Conservation (phyloP, 1,284 basidiomycete genomes). For the Heterobasidion irregulare region DNA sequence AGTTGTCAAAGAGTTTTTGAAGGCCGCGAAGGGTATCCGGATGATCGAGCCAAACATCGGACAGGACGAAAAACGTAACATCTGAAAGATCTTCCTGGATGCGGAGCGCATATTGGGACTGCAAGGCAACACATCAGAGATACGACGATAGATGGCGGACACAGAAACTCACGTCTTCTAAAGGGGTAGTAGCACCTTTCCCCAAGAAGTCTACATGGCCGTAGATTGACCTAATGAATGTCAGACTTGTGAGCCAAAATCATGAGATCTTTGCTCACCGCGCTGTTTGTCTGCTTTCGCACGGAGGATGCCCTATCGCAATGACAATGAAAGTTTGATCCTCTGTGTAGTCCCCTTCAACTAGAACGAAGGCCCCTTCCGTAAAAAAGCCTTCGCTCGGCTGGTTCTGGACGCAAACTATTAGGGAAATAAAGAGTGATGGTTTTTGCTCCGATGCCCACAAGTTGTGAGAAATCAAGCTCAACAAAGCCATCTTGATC, state of each 20-base stretch:
- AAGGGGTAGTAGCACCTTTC: conserved; percentile 80
- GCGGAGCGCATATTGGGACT: conserved; percentile 56
- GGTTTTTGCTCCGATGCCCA: conserved; percentile 27
- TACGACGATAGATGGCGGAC: background rate
- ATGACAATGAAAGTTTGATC: conserved; percentile 85
- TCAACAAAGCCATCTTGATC: conserved; percentile 90
- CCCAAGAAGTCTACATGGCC: conserved; percentile 96
- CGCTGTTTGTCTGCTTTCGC: conserved; percentile 77
- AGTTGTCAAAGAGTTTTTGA: conserved; percentile 84
- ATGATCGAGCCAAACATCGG: conserved; percentile 93
- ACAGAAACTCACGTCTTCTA: conserved; percentile 74
- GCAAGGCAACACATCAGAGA: background rate
- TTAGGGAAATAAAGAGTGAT: conserved; percentile 3
- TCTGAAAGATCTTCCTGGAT: conserved; percentile 61
- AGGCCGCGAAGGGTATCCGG: conserved; percentile 77
- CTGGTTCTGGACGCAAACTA: conserved; percentile 50
- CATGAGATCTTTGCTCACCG: conserved; percentile 40
- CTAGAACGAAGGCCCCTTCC: conserved; percentile 90
- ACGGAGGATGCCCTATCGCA: conserved; percentile 96
- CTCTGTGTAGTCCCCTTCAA: conserved; percentile 95
- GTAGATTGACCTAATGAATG: conserved; percentile 63
- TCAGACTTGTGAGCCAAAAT: background rate
- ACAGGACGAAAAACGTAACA: conserved; percentile 90
- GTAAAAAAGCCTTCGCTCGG: conserved; percentile 97
- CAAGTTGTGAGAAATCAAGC: conserved; percentile 84